Base-by-base conservation (phyloP, 495 filamentous ascomycete genomes). In the Neurospora sp. region DNA sequence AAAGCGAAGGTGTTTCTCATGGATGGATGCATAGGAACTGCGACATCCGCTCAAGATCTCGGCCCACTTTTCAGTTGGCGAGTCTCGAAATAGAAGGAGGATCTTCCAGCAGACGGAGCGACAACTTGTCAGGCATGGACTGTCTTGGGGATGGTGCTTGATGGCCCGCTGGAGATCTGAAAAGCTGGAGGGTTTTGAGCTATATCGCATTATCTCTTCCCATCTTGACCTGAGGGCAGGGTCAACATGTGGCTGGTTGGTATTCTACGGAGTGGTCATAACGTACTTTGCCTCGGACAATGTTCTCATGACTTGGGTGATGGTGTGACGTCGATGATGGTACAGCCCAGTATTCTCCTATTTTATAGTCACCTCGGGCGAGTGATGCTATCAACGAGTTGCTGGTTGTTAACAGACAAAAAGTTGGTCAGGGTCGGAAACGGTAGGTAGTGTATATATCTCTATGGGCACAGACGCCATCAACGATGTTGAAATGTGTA, bases 91-190 rank as follows among this genome's bases (percentile, higher is more conserved):
- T 54, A 98, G 86, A 39, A 98, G 83, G 81, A 97, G 97, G 66
- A 88, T 87, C 90, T 96, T 98, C 96, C 96, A 99, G 82, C 93
- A 97, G 69, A 97, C 86, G 34, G 94, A 97, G 45, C 96, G 88
- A 72, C 94, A 87, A 24, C 94, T 93, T 48, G 88, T 86, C 43
- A 87, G 84, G 78, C 92, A 93, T 40, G 91, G 89, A 78, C 85
- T 87, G 77, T 82, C 82, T 71, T 81, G 81, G 76, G 83, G 87
- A 79, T 88, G 83, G 71, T 81, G 77, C 77, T 85, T 91, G 40
- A 94, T 86, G 5, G 89, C 88, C 48, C 84, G 85, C 79, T 88
- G 90, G 9, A 97, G 86, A 74, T 93, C 89, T 70, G 84, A 82
- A 73, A 93, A 78, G 73, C 82, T 90, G 28, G 54, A 66, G 28